Evolutionary conservation across 2,329 filamentous ascomycete species (phyloP).

Genomic region (Aspergillus melleus): DNA sequence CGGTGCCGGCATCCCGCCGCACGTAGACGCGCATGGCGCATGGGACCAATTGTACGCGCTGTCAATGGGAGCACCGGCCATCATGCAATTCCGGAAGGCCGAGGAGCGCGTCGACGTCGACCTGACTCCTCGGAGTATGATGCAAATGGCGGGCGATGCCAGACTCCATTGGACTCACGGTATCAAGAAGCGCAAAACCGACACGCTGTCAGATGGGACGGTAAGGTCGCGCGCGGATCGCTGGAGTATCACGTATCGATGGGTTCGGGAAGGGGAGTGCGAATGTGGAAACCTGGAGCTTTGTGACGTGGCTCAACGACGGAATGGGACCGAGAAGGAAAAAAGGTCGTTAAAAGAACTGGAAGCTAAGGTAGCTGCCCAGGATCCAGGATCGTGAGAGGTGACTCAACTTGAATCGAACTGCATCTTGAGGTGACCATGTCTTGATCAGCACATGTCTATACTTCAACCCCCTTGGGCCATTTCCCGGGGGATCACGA

Average conservation of each 20-base stretch:
- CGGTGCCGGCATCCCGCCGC: constrained; percentile 60
- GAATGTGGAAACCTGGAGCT: constrained; percentile 53
- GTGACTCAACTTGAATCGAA: neutral
- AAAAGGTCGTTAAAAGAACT: constrained; percentile 36
- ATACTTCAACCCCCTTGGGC: no score
- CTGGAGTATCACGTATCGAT: constrained; percentile 59
- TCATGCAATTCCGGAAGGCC: constrained; percentile 33
- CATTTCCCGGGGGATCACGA: no score
- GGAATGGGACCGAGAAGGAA: constrained; percentile 50
- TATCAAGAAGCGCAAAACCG: constrained; percentile 56
- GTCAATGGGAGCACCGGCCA: constrained; percentile 31
- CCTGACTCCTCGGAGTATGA: constrained; percentile 51
- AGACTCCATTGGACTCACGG: constrained; percentile 58
- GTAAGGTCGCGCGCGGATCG: constrained; percentile 46
- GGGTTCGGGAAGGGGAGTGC: constrained; percentile 51
- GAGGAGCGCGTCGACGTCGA: constrained; percentile 47
- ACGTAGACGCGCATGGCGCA: constrained; percentile 58
- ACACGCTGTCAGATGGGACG: constrained; percentile 48
- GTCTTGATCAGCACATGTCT: no score
- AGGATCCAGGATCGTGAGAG: neutral
- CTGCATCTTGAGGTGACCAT: no score
- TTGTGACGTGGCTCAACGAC: constrained; percentile 54
- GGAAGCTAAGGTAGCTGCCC: neutral
- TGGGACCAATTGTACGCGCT: constrained; percentile 41
- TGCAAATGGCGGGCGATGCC: constrained; percentile 53